Percentiles rank a stretch among this genome's conserved stretches.
These are phyloP conservation scores for Plasmopara muralis DNA, from an alignment of 352 stramenopile species.

Conservation along the genomic window DNA sequence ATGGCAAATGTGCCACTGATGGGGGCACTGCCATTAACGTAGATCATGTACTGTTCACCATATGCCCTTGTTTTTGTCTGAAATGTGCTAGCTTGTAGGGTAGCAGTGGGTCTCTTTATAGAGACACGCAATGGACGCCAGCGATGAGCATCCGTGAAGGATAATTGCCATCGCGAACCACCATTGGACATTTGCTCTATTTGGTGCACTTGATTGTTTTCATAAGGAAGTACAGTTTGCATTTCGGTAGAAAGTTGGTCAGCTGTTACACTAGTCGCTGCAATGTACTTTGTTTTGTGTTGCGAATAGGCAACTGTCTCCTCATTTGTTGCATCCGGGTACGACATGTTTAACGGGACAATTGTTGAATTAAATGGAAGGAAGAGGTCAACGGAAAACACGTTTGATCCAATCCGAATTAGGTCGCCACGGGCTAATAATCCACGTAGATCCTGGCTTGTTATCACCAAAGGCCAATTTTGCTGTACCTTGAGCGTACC, in stretches of 20 bases:
- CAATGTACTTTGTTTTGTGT: not conserved
- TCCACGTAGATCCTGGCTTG: not conserved
- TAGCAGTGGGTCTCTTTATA: not conserved
- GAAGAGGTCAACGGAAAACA: not conserved
- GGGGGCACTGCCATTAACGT: conserved; percentile 27
- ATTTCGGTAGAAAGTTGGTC: not conserved
- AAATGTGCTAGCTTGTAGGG: not conserved
- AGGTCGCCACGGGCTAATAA: conserved; percentile 1
- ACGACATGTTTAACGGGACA: not conserved
- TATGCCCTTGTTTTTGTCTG: conserved; percentile 5
- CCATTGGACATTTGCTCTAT: conserved; percentile 2
- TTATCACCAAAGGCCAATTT: conserved; percentile 1
- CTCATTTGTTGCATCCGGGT: not conserved
- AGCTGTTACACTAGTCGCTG: not conserved
- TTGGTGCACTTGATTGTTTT: not conserved
- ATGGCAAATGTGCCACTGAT: conserved; percentile 29
- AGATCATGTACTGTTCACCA: conserved; percentile 36
- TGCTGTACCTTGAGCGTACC: not conserved
- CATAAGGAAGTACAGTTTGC: not conserved
- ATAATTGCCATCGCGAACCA: not conserved
- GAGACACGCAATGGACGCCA: not conserved
- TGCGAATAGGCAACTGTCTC: not conserved
- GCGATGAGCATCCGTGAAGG: not conserved
- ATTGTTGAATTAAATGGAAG: not conserved
- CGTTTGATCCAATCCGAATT: not conserved